Evolutionary conservation across 2,329 filamentous ascomycete genomes (phyloP), one percentile per base, ranked within the genome.

Genomic region (Microsporum audouinii): DNA sequence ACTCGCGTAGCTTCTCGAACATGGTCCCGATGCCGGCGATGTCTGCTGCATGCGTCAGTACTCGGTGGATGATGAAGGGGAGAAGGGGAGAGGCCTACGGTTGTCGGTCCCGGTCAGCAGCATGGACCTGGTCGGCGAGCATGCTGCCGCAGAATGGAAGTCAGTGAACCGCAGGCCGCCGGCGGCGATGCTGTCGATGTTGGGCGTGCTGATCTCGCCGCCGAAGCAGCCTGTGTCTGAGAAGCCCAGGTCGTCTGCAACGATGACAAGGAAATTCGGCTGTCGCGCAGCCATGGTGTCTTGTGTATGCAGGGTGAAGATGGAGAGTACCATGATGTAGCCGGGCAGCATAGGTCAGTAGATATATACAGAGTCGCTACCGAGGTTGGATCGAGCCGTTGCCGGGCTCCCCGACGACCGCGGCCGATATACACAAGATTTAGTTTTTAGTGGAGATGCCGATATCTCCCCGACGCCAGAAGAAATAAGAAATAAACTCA

Each of bases 121-220:
- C 84, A 87, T 87, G n/a, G 83, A 82, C 39, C 84, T 76, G 1
- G 82, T 84, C 1, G 84, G 84, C 57, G 83, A 86, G 71, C 83
- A 87, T 58, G 84, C 84, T 2, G 83, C 81, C 0, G 84, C 84
- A 1, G 83, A 80, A 67, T 87, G 84, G 70, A 85, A 86, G 66
- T 85, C 81, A 0, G 83, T 86, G 67, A 86, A 84, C 3, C 83
- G 79, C 23, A 86, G 71, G 33, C 83, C 51, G 60, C 77, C 71
- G 71, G 76, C 72, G 2, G 80, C 77, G 2, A 83, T 70, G 41
- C 78, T 79, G 70, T 84, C 80, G 41, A 85, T 74, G 66, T 83
- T 80, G 0, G 83, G 83, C 0, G 83, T 85, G 38, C 77, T 76
- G 66, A 85, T 85, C 70, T 85, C 82, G 63, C 80, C 78, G 49